Conservation (phyloP, 1,284 basidiomycete genomes). For the Ceratobasidium sp. region DNA sequence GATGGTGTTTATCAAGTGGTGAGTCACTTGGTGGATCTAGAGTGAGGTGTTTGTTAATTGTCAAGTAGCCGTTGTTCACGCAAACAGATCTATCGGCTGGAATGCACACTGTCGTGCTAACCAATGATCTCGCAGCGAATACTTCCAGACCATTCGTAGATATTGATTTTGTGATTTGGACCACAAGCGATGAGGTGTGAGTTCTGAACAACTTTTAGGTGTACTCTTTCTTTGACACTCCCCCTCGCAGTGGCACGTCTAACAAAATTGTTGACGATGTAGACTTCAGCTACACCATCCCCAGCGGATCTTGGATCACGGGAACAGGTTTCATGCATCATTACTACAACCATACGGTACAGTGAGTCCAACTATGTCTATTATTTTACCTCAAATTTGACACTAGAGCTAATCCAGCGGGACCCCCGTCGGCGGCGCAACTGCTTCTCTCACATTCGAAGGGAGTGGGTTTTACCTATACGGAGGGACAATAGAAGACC, state of each 20-base stretch:
- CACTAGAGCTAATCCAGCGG: not conserved
- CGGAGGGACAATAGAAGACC: slow-evolving; percentile 14
- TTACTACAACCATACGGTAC: slow-evolving; percentile 15
- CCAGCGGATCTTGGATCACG: not conserved
- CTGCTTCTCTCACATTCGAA: slow-evolving; percentile 16
- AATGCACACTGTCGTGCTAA: slow-evolving; percentile 20
- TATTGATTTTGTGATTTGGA: slow-evolving; percentile 39
- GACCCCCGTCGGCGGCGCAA: slow-evolving; percentile 8
- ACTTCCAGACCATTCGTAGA: slow-evolving; percentile 23
- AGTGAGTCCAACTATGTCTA: slow-evolving; percentile 12
- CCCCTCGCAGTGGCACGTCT: not conserved
- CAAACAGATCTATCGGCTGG: slow-evolving; percentile 16
- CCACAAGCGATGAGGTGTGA: slow-evolving; percentile 20
- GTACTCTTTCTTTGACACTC: not conserved
- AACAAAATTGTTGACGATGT: slow-evolving; percentile 16
- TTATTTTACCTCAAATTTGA: not conserved
- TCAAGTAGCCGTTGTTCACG: slow-evolving; percentile 23
- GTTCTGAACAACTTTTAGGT: not conserved
- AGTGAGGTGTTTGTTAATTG: not conserved
- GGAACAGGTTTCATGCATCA: not conserved
- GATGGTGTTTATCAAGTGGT: slow-evolving; percentile 40
- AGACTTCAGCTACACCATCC: slow-evolving; percentile 4
- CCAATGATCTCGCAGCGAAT: slow-evolving; percentile 11
- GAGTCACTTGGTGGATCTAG: not conserved
- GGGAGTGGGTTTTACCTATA: slow-evolving; percentile 28